Evolutionary conservation across 805 yeast genomes (phyloP).

Genomic region (Dipodascus albidus): DNA sequence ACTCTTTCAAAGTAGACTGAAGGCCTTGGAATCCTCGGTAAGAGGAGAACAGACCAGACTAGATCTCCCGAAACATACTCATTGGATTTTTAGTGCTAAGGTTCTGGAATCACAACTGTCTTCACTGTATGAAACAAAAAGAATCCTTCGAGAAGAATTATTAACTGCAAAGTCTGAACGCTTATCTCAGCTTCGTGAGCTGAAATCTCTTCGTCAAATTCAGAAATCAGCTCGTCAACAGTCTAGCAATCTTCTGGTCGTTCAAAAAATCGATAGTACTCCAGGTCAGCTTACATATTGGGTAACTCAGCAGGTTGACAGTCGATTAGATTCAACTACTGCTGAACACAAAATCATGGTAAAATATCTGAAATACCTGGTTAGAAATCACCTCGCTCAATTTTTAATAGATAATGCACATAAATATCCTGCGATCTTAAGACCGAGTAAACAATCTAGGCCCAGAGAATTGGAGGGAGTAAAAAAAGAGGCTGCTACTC

Average conservation of each 20-base stretch:
- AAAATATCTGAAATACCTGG: background rate
- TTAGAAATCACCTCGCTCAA: background rate
- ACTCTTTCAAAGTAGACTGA: background rate
- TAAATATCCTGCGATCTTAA: background rate
- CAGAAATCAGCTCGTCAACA: background rate
- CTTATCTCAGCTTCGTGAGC: background rate
- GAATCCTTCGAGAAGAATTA: background rate
- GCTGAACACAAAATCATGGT: background rate
- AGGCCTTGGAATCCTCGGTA: background rate
- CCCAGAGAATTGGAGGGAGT: background rate
- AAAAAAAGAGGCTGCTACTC: background rate
- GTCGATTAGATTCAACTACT: background rate
- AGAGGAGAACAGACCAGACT: background rate
- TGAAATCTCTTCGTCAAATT: background rate
- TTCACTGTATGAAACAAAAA: background rate
- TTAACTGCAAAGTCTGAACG: background rate
- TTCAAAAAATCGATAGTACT: background rate
- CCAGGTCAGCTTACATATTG: background rate
- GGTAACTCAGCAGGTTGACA: background rate
- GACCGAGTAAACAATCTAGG: background rate
- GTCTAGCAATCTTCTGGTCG: background rate
- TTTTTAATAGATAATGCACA: background rate
- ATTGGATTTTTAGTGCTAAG: background rate
- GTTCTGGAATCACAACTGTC: background rate
- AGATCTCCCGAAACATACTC: background rate